Base-by-base conservation (phyloP, 2,329 filamentous ascomycete species). In the Paraphoma chrysanthemicola region DNA sequence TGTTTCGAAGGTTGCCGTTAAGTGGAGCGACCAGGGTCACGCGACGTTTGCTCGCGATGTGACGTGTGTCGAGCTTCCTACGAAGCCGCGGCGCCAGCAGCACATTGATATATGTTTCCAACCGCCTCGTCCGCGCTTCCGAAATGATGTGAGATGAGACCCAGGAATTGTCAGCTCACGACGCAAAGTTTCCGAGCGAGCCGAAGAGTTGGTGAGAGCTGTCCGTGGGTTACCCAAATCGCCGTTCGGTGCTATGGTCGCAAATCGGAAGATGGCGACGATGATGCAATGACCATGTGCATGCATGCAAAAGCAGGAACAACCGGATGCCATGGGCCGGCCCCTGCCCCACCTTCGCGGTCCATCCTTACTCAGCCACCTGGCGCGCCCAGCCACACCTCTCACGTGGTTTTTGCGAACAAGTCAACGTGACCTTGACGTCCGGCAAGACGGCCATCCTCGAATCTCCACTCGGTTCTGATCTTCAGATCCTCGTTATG, bases 1-100 rank as follows among this genome's bases (percentile, higher is more conserved):
- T 30, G 11, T 44, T 42, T 16, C 36, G 39, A 51, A 48, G 47
- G 36, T n/a, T 48, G 29, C 39, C 29, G 33, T 36, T 44, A 44
- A 41, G 50, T 52, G 50, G 50, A 52, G 50, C 29, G 9, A 14
- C 18, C 33, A 46, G 50, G 43, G 33, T 29, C 51, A 46, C 53
- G 59, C 57, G 53, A 47, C 31, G 44, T 36, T 33, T 29, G 47
- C 56, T 56, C 48, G 44, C 54, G 45, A 47, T 53, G 60, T 61
- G 64, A 60, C 57, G 46, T 58, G 55, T 53, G 48, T 45, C 51
- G 49, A 56, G 52, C 50, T 58, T 42, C 42, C 33, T 31, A 28
- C 42, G 9, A 44, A 23, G 44, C 12, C 31, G 11, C 10, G 12
- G 30, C 29, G 44, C 53, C 45, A 39, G 48, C 52, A 23, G 48